These are phyloP conservation scores for Corynespora cassiicola DNA, from an alignment of 2,329 filamentous ascomycete species.

Conservation along the genomic window DNA sequence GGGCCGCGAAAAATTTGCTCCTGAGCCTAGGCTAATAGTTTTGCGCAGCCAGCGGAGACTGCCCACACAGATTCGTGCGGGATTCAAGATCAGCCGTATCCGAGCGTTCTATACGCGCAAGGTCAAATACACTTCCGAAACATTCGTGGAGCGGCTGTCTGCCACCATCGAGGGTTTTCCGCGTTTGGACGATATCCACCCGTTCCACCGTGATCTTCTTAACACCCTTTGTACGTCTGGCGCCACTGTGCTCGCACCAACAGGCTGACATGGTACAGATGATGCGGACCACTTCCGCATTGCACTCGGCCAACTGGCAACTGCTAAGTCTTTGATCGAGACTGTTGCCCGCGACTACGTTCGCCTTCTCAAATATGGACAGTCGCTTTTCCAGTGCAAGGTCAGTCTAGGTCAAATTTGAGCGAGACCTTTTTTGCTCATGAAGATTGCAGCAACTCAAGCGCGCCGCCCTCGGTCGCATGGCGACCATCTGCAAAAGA, in stretches of 20 bases:
- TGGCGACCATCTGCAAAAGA: slow-evolving; percentile 96
- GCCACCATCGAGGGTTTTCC: slow-evolving; percentile 90
- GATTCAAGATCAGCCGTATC: slow-evolving; percentile 96
- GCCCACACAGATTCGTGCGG: slow-evolving; percentile 92
- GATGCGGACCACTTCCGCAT: slow-evolving; percentile 74
- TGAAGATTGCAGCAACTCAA: slow-evolving; percentile 99
- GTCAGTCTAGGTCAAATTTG: too few species aligned
- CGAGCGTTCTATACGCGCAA: slow-evolving; percentile 96
- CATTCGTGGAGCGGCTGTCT: slow-evolving; percentile 91
- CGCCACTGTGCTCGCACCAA: too few species aligned
- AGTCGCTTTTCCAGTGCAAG: too few species aligned
- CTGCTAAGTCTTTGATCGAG: slow-evolving; percentile 95
- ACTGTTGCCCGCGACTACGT: slow-evolving; percentile 96
- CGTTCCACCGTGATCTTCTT: slow-evolving; percentile 87
- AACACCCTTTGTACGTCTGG: slow-evolving; percentile 99
- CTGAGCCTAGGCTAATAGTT: slow-evolving; percentile 22
- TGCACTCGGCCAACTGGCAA: slow-evolving; percentile 92
- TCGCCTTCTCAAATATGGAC: slow-evolving; percentile 92
- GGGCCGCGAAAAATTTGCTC: too few species aligned
- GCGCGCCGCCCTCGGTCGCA: slow-evolving; percentile 91
- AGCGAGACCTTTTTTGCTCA: too few species aligned
- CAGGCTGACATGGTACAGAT: slow-evolving; percentile 97
- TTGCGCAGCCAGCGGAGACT: slow-evolving; percentile 83
- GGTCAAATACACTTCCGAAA: slow-evolving; percentile 93
- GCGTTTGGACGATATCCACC: slow-evolving; percentile 90